Evolutionary conservation across 2,329 filamentous ascomycete genomes (phyloP).

Genomic region (Diaporthe vaccinii): DNA sequence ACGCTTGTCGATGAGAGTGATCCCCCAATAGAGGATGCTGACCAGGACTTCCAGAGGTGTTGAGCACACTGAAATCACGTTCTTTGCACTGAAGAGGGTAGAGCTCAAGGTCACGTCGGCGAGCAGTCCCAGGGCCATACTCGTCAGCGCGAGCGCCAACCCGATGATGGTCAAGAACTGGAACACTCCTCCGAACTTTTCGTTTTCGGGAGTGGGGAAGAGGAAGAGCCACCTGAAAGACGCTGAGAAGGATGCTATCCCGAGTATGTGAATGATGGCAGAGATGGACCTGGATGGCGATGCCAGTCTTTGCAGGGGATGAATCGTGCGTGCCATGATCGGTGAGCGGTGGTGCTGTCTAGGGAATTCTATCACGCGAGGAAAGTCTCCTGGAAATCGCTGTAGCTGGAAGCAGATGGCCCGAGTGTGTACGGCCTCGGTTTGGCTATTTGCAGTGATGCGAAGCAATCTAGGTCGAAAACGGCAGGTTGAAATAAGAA

Average conservation of each 20-base stretch:
- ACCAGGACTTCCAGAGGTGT: slow-evolving; percentile 80
- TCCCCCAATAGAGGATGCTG: slow-evolving; percentile 79
- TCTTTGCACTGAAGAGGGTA: slow-evolving; percentile 75
- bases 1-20: slow-evolving; percentile 68
- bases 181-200: slow-evolving; percentile 76
- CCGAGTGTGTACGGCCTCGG: background rate
- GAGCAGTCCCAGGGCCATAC: slow-evolving; percentile 72
- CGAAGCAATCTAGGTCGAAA: background rate
- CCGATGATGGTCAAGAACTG: slow-evolving; percentile 84
- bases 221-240: slow-evolving; percentile 65
- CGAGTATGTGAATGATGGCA: slow-evolving; percentile 70
- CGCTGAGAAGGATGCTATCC: slow-evolving; percentile 65
- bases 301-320: slow-evolving; percentile 75
- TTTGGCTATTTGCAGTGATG: background rate
- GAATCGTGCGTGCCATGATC: slow-evolving; percentile 57
- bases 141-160: slow-evolving; percentile 70
- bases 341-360: background rate
- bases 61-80: slow-evolving; percentile 73
- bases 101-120: slow-evolving; percentile 74
- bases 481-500: background rate
- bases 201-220: slow-evolving; percentile 66
- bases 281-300: slow-evolving; percentile 76
- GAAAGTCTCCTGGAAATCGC: background rate
- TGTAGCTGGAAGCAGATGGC: background rate
- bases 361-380: background rate